Evolutionary conservation across 164 flowering plant species (phyloP).

Genomic region (Litsea cubeba): DNA sequence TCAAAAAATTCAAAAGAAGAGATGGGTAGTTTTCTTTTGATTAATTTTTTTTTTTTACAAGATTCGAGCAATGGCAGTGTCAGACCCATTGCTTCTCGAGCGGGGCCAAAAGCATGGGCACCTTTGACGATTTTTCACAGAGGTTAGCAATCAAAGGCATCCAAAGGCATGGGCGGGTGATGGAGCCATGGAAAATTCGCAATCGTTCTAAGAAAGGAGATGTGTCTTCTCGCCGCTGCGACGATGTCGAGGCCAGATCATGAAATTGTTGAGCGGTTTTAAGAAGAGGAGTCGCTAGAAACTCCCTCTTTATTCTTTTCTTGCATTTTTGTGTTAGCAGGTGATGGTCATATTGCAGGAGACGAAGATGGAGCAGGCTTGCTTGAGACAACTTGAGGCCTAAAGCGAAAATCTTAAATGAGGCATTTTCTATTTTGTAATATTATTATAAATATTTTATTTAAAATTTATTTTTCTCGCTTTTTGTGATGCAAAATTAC

Average conservation of each 20-base stretch:
- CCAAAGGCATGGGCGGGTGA: constrained; percentile 51
- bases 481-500: no score
- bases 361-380: neutral
- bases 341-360: no score
- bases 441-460: no score
- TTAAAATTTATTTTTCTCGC: no score
- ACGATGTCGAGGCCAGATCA: constrained; percentile 58
- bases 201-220: constrained; percentile 43
- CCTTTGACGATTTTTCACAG: constrained; percentile 18
- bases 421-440: no score
- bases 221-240: constrained; percentile 2
- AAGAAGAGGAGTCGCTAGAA: neutral
- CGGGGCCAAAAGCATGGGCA: no score
- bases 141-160: constrained; percentile 82
- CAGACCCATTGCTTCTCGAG: no score
- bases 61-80: constrained; percentile 2
- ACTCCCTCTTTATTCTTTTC: neutral
- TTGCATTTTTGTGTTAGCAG: neutral
- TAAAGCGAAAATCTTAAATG: no score
- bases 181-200: constrained; percentile 73
- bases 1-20: neutral
- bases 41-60: constrained; percentile 35
- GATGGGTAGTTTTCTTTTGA: neutral
- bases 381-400: no score
- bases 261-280: neutral